Conservation (phyloP, 1,284 basidiomycete genomes). For the Ceratobasidium sp. region DNA sequence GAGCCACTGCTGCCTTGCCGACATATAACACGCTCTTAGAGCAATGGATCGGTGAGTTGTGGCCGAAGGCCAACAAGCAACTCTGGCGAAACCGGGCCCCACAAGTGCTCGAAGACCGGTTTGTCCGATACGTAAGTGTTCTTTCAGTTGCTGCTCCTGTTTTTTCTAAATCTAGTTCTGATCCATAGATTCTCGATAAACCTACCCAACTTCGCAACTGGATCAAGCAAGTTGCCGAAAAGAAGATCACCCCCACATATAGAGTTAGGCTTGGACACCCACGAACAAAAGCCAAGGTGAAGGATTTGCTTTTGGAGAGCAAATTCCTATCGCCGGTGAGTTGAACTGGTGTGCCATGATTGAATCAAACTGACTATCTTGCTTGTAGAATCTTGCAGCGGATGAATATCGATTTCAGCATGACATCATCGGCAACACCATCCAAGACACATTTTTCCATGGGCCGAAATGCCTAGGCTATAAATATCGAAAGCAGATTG, state of each 20-base stretch:
- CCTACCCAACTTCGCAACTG: neutral
- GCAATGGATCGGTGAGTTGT: neutral
- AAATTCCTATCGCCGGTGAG: neutral
- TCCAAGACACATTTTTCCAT: neutral
- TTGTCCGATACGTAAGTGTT: neutral
- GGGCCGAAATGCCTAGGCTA: neutral
- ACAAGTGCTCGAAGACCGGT: neutral
- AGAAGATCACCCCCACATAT: neutral
- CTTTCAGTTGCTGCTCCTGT: too few species aligned
- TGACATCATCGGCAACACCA: neutral
- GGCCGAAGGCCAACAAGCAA: neutral
- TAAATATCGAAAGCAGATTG: neutral
- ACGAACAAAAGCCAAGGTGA: neutral
- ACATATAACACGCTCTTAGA: neutral
- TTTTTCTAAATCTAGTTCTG: too few species aligned
- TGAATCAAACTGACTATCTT: neutral
- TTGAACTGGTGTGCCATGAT: neutral
- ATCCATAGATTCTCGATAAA: neutral
- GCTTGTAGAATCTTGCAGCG: neutral
- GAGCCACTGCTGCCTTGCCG: neutral
- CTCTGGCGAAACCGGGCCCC: neutral
- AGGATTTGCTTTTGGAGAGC: neutral
- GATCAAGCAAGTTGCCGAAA: neutral
- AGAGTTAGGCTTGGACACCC: neutral
- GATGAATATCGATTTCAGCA: neutral